Evolutionary conservation across 2,329 filamentous ascomycete genomes (phyloP), one percentile per base, ranked within the genome.

Genomic region (Botrytis hyacinthi): DNA sequence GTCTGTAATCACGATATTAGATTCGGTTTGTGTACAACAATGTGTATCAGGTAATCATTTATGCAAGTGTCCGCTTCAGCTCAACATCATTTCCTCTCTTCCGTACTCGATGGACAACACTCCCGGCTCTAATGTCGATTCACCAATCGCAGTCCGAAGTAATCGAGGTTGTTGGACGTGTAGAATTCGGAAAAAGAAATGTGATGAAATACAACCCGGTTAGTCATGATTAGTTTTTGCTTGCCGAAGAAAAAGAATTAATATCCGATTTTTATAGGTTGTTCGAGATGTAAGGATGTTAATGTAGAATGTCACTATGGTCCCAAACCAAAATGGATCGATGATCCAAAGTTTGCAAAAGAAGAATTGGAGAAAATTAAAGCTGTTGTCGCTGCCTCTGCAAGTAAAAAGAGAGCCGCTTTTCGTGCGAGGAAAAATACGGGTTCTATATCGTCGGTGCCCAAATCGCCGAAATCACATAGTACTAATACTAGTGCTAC

Each of bases 181-280:
- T 85, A 85, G 89, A 80, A 82, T 90, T 77, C 84, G 89, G 78
- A 85, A 88, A 75, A 91, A 91, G 83, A 91, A 91, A 85, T 91
- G 89, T 82, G 89, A 90, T 78, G 89, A 91, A 81, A 86, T 86
- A 77, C 83, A 84, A 71, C 88, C 88, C 70, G 83, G 84, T 79
- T 90, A 7, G 63, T 67, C 35, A 5, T 66, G 18, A 37, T 7
- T 18, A 10, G 32, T 67, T n/a, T 32, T 32, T 26, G 9, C 22
- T 20, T 67, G 14, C 63, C 32, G 32, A 51, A 51, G 6, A 4
- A 14, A 20, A 51, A 14, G 20, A 20, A 67, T n/a, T 7, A 35
- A n/a, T 12, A 1, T 37, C 16, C 9, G 32, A 14, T 29, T 35
- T 10, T 44, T 4, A 51, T 16, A 67, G 63, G 63, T 20, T 67